Conservation (phyloP, 225 moss, liverwort and hornwort genomes). For the Anthoceros angustus region DNA sequence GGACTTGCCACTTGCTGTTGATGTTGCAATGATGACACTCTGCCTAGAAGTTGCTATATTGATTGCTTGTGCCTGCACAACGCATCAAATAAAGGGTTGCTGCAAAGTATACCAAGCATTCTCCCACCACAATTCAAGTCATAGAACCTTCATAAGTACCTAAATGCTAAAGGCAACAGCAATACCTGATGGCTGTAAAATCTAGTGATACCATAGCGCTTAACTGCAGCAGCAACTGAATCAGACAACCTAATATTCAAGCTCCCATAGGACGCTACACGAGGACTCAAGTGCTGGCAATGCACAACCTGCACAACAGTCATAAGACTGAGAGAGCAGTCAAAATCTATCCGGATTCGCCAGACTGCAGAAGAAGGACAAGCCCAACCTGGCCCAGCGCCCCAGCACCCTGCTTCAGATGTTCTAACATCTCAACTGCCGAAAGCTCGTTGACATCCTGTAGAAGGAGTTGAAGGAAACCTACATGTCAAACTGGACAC, state of each 20-base stretch:
- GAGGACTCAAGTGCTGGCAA: slow-evolving; percentile 44
- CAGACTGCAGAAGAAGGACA: no score
- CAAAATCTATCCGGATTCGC: no score
- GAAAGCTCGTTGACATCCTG: slow-evolving; percentile 48
- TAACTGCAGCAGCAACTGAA: slow-evolving; percentile 35
- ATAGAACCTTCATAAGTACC: neutral
- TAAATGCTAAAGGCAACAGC: neutral
- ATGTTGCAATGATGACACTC: slow-evolving; percentile 70
- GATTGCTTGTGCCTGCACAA: slow-evolving; percentile 54
- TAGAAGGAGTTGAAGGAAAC: neutral
- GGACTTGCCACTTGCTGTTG: slow-evolving; percentile 93
- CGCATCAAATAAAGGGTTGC: neutral
- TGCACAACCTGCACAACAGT: slow-evolving; percentile 47
- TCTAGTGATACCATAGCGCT: slow-evolving; percentile 34
- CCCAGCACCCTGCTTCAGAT: slow-evolving; percentile 62
- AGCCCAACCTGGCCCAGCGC: slow-evolving; percentile 60
- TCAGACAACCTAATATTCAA: slow-evolving; percentile 32
- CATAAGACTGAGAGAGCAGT: no score
- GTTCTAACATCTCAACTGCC: slow-evolving; percentile 60
- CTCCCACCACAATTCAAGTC: neutral
- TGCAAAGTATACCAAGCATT: neutral
- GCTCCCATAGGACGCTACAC: slow-evolving; percentile 44
- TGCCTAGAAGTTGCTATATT: slow-evolving; percentile 48
- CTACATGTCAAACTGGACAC: neutral
- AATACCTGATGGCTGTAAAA: slow-evolving; percentile 73